Conservation (phyloP, 2,329 filamentous ascomycete species). For the Xylaria sp. region DNA sequence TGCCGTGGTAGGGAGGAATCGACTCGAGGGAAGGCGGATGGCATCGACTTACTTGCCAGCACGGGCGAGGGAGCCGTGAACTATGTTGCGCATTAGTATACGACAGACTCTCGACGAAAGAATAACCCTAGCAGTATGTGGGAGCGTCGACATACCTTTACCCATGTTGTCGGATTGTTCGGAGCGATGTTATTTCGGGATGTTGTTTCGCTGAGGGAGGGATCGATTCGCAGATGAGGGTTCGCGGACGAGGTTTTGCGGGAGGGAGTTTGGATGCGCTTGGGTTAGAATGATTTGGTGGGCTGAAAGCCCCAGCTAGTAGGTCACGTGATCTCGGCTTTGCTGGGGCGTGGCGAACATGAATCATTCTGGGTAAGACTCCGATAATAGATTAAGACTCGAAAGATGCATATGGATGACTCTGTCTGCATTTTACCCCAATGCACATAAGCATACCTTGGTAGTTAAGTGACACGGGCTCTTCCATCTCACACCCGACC, state of each 20-base stretch:
- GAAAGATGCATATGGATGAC: no score
- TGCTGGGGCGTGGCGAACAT: background rate
- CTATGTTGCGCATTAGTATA: background rate
- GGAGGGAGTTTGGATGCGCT: slow-evolving; percentile 5
- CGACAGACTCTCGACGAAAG: background rate
- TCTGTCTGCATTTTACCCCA: no score
- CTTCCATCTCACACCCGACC: no score
- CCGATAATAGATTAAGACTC: no score
- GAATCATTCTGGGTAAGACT: background rate
- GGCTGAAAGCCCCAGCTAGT: slow-evolving; percentile 15
- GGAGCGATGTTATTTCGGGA: slow-evolving; percentile 31
- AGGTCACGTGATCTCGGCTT: slow-evolving; percentile 29
- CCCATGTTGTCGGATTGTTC: slow-evolving; percentile 42
- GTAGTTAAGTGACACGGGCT: no score
- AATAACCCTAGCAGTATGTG: no score
- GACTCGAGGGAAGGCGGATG: no score
- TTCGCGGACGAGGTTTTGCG: background rate
- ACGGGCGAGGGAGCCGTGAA: slow-evolving; percentile 75
- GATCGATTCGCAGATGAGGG: slow-evolving; percentile 2
- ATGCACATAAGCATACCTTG: no score
- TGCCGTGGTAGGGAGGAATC: no score
- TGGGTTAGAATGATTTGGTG: slow-evolving; percentile 25
- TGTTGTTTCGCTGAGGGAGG: slow-evolving; percentile 17
- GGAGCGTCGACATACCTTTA: slow-evolving; percentile 39
- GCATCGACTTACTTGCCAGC: no score